Evolutionary conservation across 1,284 basidiomycete species (phyloP).

Genomic region (Ceratobasidium sp.): DNA sequence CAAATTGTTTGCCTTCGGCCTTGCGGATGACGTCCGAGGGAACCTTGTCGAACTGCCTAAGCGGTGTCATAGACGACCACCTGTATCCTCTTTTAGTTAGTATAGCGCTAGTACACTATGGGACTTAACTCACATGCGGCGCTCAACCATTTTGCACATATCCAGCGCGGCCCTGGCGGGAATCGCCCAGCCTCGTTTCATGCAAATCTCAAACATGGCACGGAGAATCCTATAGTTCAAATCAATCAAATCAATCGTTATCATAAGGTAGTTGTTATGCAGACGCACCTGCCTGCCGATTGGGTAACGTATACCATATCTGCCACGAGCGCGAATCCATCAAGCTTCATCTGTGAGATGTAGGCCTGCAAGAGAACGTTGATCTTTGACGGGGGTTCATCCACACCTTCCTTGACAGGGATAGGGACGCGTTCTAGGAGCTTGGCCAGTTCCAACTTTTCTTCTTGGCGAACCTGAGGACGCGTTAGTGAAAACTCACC

Average conservation of each 20-base stretch:
- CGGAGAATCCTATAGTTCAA: conserved; percentile 80
- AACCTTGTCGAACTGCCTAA: conserved; percentile 94
- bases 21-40: conserved; percentile 89
- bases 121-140: conserved; percentile 71
- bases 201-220: conserved; percentile 97
- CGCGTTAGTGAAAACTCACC: conserved; percentile 5
- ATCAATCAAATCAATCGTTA: conserved; percentile 35
- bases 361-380: conserved; percentile 96
- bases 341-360: conserved; percentile 93
- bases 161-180: conserved; percentile 92
- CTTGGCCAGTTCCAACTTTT: conserved; percentile 93
- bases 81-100: conserved; percentile 54
- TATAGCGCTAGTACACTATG: conserved; percentile 16
- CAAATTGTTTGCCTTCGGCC: conserved; percentile 97
- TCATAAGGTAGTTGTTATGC: conserved; percentile 5
- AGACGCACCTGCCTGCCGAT: conserved; percentile 79
- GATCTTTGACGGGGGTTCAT: conserved; percentile 97
- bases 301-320: conserved; percentile 99
- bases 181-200: conserved; percentile 98
- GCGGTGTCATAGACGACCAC: conserved; percentile 98
- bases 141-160: conserved; percentile 97
- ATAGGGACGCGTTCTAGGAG: conserved; percentile 95
- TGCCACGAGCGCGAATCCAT: conserved; percentile 94
- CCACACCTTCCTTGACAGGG: conserved; percentile 96
- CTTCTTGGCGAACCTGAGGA: conserved; percentile 69